Evolutionary conservation across 1,139 yeast genomes (phyloP).

Genomic region (Kluyveromyces sp.): DNA sequence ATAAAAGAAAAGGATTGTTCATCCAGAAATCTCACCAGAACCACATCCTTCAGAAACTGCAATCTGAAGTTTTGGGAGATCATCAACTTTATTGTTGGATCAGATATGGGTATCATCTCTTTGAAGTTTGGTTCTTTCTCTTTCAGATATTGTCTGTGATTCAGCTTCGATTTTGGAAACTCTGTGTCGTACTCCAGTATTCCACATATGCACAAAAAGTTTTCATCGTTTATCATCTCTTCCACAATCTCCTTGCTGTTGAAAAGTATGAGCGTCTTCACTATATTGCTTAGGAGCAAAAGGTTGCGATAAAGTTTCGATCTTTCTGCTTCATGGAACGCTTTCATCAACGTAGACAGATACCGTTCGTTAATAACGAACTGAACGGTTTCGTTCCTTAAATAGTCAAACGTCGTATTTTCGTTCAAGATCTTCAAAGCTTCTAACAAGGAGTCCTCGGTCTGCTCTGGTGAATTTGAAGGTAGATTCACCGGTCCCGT

Average conservation of each 20-base stretch:
- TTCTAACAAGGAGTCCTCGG: constrained; percentile 41
- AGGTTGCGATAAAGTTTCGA: constrained; percentile 45
- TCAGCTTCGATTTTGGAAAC: constrained; percentile 69
- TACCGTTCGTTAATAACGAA: constrained; percentile 47
- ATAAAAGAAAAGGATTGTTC: constrained; percentile 67
- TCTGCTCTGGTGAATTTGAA: constrained; percentile 41
- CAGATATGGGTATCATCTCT: constrained; percentile 61
- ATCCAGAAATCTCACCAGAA: constrained; percentile 71
- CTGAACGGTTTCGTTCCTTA: constrained; percentile 47
- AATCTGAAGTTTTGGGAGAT: constrained; percentile 70
- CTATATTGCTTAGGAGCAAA: constrained; percentile 61
- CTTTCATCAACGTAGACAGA: constrained; percentile 42
- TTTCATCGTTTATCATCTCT: constrained; percentile 53
- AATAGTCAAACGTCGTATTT: constrained; percentile 50
- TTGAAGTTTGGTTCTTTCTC: constrained; percentile 54
- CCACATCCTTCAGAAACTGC: constrained; percentile 80
- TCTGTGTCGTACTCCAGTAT: constrained; percentile 91
- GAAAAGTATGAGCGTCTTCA: constrained; percentile 62
- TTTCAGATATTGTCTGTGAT: constrained; percentile 59
- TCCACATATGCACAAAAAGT: constrained; percentile 61
- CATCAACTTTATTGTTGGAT: constrained; percentile 42
- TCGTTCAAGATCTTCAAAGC: constrained; percentile 49
- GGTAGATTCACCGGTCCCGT: constrained; percentile 78
- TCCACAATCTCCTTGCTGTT: constrained; percentile 69
- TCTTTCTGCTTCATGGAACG: constrained; percentile 53